These are phyloP conservation scores for Apiotrichum siamense DNA, from an alignment of 1,284 basidiomycete genomes.

Conservation along the genomic window DNA sequence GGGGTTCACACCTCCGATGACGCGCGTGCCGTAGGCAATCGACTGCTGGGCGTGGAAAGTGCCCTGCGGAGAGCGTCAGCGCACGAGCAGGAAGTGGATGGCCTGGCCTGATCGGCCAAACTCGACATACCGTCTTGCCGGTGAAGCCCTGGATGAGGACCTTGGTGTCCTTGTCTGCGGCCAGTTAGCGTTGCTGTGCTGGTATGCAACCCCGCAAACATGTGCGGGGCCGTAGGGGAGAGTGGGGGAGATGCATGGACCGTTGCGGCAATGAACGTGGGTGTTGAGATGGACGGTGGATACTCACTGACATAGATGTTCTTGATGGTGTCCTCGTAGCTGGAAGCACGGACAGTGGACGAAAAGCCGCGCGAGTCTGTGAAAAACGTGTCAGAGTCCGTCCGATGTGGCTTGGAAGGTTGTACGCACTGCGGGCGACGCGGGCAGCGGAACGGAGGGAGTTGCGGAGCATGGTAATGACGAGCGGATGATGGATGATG, in stretches of 20 bases:
- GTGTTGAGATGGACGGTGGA: neutral
- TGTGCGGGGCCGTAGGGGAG: neutral
- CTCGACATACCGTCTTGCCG: slow-evolving; percentile 79
- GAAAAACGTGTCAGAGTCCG: neutral
- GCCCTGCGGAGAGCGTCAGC: slow-evolving; percentile 54
- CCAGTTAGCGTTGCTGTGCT: slow-evolving; percentile 19
- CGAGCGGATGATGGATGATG: neutral
- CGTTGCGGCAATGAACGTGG: neutral
- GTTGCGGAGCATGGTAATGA: slow-evolving; percentile 19
- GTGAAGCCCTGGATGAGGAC: slow-evolving; percentile 92
- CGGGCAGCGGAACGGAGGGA: slow-evolving; percentile 26
- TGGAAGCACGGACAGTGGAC: slow-evolving; percentile 59
- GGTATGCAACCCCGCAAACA: neutral
- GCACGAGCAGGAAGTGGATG: neutral
- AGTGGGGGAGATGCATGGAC: no score
- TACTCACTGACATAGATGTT: slow-evolving; percentile 71
- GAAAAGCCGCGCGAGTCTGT: slow-evolving; percentile 56
- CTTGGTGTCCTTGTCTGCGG: slow-evolving; percentile 76
- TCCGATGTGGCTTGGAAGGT: neutral
- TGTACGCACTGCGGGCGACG: slow-evolving; percentile 25
- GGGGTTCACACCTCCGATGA: slow-evolving; percentile 96
- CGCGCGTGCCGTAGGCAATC: slow-evolving; percentile 79
- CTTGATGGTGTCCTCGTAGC: slow-evolving; percentile 82
- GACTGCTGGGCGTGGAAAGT: slow-evolving; percentile 97
- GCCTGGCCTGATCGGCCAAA: slow-evolving; percentile 10